phyloP scores from a whole-genome alignment of 1,284 basidiomycete species.

The Trametes polyzona region DNA sequence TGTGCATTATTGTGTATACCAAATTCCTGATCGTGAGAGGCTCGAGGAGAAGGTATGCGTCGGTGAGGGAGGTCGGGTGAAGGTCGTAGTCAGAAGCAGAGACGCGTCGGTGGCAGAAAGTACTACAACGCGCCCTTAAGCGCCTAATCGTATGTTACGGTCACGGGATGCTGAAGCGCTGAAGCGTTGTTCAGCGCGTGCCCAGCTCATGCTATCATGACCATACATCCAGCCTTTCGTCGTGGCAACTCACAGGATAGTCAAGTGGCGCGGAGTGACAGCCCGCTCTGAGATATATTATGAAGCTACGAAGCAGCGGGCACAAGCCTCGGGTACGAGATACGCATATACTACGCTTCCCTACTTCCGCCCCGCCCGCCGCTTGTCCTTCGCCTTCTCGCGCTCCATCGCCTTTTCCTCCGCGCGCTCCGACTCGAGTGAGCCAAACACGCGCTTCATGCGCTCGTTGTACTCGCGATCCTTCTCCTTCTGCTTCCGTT shows the following conservation, averaged over 20 bases:
- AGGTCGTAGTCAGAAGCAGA: background rate
- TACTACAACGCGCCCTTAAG: background rate
- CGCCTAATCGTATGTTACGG: background rate
- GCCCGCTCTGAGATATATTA: background rate
- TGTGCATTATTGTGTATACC: background rate
- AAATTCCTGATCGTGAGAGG: background rate
- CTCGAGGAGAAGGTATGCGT: background rate
- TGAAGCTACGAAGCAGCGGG: background rate
- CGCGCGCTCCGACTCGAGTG: constrained; percentile 88
- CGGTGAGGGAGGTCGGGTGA: background rate
- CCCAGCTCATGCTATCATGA: too few species aligned
- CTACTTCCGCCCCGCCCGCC: constrained; percentile 72
- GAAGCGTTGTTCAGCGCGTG: too few species aligned
- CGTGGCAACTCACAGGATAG: too few species aligned
- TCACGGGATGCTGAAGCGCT: too few species aligned
- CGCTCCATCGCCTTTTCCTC: constrained; percentile 94
- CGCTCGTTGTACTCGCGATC: constrained; percentile 77
- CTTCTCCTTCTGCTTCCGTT: constrained; percentile 84
- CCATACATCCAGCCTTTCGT: too few species aligned
- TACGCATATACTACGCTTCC: background rate
- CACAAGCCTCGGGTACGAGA: background rate
- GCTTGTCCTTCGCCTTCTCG: constrained; percentile 79
- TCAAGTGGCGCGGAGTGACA: too few species aligned
- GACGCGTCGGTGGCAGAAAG: constrained; percentile 7
- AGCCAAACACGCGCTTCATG: constrained; percentile 84